Conservation (phyloP, 257 asterid species). For the Salvia miltiorrhiza region DNA sequence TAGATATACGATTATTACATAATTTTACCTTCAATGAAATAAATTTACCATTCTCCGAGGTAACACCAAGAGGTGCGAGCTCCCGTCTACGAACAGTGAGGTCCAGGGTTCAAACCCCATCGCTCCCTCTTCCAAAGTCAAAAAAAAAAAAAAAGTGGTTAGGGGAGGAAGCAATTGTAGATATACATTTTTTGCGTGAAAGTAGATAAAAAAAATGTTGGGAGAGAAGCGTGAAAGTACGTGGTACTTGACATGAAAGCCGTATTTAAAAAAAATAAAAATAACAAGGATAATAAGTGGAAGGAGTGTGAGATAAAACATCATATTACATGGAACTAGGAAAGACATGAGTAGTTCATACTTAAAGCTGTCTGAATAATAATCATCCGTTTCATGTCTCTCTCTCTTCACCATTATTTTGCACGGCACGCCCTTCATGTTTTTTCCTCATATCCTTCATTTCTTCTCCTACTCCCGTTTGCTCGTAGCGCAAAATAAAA, state of each 20-base stretch:
- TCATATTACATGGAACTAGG: not conserved
- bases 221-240: not conserved
- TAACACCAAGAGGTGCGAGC: too few species aligned
- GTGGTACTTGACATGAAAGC: not conserved
- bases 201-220: not conserved
- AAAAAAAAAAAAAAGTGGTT: too few species aligned
- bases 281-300: not conserved
- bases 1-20: too few species aligned
- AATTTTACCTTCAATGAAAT: too few species aligned
- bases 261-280: not conserved
- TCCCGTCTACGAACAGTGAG: too few species aligned
- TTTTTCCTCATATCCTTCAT: not conserved
- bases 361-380: conserved; percentile 1
- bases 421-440: conserved; percentile 23
- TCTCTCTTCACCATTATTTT: conserved; percentile 3
- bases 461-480: not conserved
- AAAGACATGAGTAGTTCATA: not conserved
- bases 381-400: not conserved
- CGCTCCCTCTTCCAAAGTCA: too few species aligned
- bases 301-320: not conserved
- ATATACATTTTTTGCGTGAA: not conserved
- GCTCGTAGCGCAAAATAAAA: not conserved
- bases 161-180: not conserved
- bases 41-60: too few species aligned
- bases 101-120: too few species aligned